Evolutionary conservation across 345 rosid genomes (phyloP), one percentile per base, ranked within the genome.

Genomic region (Gossypium raimondii): DNA sequence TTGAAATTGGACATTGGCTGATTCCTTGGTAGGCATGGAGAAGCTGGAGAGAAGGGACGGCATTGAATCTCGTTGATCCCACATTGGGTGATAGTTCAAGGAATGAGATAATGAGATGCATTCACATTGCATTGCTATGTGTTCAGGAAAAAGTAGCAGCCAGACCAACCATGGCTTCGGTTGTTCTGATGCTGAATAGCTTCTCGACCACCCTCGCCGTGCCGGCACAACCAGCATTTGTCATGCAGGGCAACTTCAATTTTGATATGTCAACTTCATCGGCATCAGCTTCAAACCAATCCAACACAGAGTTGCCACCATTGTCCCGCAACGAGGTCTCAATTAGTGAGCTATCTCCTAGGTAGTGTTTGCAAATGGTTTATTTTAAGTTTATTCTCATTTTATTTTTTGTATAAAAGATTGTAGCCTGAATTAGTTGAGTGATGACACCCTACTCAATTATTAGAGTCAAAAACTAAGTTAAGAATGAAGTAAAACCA

Each of bases 61-160:
- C 59, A 5, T 2, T 63, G 7, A 79, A 84, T 29, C 43, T 90
- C 0, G 59, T 89, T 0, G 87, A 90, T 73, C 82, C 84, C 0
- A 78, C 3, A 13, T 47, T 92, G 43, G 72, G 72, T 1, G 57
- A 8, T 3, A 69, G 81, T 50, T 82, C 81, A 0, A 51, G 71
- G n/a, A 58, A 34, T 16, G 88, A 88, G 57, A 80, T 86, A 55
- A 67, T 65, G 62, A 79, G 86, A 75, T 86, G 92, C 76, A 72
- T 92, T 34, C 90, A 88, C 61, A 80, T 88, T 11, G 90, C 84
- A 1, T 72, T 89, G 11, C 80, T 88, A 7, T 89, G 91, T 7
- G 87, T 85, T 69, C 94, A 92, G 77, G 89, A 87, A 65, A 85
- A 79, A 65, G 60, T 72, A 8, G 77, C 76, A 0, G 74, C 4